Evolutionary conservation across 192 early-diverging fungal genomes (phyloP), one percentile per base, ranked within the genome.

Genomic region (Rhizophlyctis rosea): DNA sequence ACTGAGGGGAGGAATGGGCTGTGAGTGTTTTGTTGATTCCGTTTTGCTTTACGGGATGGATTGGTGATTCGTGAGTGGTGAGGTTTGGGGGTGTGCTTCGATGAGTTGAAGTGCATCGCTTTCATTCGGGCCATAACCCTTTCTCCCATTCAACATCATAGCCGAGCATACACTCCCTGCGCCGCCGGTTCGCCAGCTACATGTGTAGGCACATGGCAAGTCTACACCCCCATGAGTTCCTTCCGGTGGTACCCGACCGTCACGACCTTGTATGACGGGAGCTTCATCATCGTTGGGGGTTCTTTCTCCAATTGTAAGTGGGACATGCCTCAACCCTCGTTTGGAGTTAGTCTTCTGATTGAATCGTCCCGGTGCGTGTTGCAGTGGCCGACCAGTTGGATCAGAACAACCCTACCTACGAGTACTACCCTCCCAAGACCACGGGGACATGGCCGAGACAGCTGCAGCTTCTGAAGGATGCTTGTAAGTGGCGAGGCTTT

Each of bases 381-480:
- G 27, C 63, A 50, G 44, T 28, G 52, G 33, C 56, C 28, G 54
- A 70, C 34, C 27, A 47, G 16, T 34, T 50, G 33, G 56, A 50
- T 34, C 47, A 64, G 25, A 69, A 68, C 61, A 76, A 76, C 53
- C 75, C 75, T 9, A 76, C 75, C 0, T 76, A 76, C 49, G 75
- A 76, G 64, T 76, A 73, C 57, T 69, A 52, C 30, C 75, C 75
- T 3, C 11, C 56, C 7, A 59, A 67, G 33, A 25, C 57, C 14
- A 24, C 52, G 23, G 52, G 57, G n/a, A 4, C 23, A 3, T 59
- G 57, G 57, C 61, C 61, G 4, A 2, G 49, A 3, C 3, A 16
- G 3, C 25, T 54, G 29, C 27, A n/a, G 48, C 34, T 62, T 4
- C 31, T 62, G 21, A 35, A 30, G 5, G 50, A 62, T 14, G 44